Base-by-base conservation (phyloP, 1,284 basidiomycete genomes). In the Tremellales sp. region DNA sequence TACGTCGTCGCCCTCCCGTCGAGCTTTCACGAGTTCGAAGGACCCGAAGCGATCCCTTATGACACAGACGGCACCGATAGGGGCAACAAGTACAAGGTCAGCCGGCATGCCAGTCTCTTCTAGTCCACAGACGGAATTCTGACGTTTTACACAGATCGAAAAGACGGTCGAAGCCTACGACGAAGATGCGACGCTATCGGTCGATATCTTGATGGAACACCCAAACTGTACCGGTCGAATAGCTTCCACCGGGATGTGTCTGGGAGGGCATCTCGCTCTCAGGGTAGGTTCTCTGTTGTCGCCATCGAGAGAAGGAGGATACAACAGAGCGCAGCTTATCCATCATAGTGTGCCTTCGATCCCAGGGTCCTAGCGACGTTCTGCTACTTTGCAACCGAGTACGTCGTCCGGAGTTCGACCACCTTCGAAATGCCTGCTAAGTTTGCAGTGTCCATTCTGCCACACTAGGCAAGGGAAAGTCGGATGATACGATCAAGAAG, bases 381-480 rank as follows among this genome's bases (percentile, higher is more conserved):
- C 46, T 93, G 91, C 75, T 96, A 89, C 78, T 96, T 96, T 69
- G 89, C 87, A 6, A 96, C 92, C 4, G 90, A 91, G 70, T 74
- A 42, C 49, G 70, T 54, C 27, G 13, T 13, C 10, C 33, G 0
- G 17, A 1, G 0, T 2, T n/a, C n/a, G n/a, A n/a, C n/a, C n/a
- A n/a, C n/a, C 19, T 36, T 5, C 33, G 49, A 49, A 3, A 22
- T 46, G 19, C 12, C 17, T 52, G 47, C 21, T 49, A 45, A 36
- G 56, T 59, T 12, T 46, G 42, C 40, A 72, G 74, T 68, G 81
- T 94, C 49, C 87, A 94, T 70, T 81, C 80, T 44, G 87, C 87
- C 8, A 84, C 88, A 0, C 83, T 94, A 23, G 89, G 87, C n/a
- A 86, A 84, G 67, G 87, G 86, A 24, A 84, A 85, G 69, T 67